Base-by-base conservation (phyloP, 2,329 filamentous ascomycete species). In the Pseudogymnoascus sp. region DNA sequence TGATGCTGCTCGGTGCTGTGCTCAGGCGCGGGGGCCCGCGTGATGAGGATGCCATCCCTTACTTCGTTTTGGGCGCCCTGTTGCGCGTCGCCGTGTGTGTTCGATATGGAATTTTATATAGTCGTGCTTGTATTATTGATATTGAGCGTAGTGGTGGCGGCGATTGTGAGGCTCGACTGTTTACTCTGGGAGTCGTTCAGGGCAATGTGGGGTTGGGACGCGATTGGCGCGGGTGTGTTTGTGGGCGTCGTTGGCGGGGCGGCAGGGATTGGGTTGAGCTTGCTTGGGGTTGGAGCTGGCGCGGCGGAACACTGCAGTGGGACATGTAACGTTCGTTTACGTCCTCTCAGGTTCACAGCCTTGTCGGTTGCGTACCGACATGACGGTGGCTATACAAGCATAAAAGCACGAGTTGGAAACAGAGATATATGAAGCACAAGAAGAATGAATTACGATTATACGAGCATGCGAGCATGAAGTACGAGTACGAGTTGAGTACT, bases 1-100 rank as follows among this genome's bases (percentile, higher is more conserved):
- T 82, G 33, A 80, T 78, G 35, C 77, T 75, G 35, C 79, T 79
- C 3, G 79, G 68, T 14, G 71, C 70, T 1, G 73, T 73, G 33
- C 70, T 72, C 8, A 74, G 69, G 61, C 72, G 71, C 12, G 72
- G 70, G 61, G 50, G 50, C 16, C 50, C 50, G 50, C 50, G 50
- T 33, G 50, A 56, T 12, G 50, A 56, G n/a, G 50, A 56, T 33
- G 50, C 50, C 50, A 56, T 56, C 28, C 50, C 28, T 56, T 56
- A 16, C 50, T 33, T 33, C 16, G 28, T 18, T 33, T 16, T 5
- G 16, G 4, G n/a, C 28, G 25, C n/a, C 25, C n/a, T 56, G 21
- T 21, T 33, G n/a, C 25, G 28, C 28, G 50, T 56, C 50, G 28
- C 10, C 10, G n/a, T 21, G n/a, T 5, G 18, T 10, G 25, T 18